Percentiles rank a stretch among this genome's conserved stretches.
These are phyloP conservation scores for Botryotinia calthae DNA, from an alignment of 2,329 filamentous ascomycete genomes.

Conservation along the genomic window DNA sequence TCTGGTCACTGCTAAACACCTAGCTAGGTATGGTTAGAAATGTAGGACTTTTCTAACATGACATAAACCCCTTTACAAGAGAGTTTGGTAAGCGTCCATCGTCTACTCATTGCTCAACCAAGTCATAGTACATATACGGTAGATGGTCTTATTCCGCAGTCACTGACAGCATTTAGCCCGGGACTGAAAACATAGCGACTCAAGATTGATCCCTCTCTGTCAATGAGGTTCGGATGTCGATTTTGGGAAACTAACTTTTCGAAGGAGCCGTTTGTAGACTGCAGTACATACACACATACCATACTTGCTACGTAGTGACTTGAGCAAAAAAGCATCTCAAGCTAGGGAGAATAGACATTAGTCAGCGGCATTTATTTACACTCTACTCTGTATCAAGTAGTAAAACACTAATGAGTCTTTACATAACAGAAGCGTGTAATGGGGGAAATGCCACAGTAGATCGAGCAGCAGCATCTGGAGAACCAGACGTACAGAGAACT, in stretches of 20 bases:
- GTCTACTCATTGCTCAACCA: background rate
- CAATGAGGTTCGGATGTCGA: background rate
- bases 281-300: background rate
- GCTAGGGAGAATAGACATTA: background rate
- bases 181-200: background rate
- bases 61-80: slow-evolving; percentile 8
- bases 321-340: background rate
- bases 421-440: background rate
- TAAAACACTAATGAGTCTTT: background rate
- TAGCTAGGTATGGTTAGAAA: background rate
- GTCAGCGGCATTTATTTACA: background rate
- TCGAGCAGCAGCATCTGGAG: background rate
- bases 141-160: background rate
- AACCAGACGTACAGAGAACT: background rate
- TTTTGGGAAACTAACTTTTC: background rate
- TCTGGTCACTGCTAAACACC: background rate
- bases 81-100: background rate
- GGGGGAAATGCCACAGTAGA: background rate
- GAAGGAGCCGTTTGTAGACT: background rate
- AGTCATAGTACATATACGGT: background rate
- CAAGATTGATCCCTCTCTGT: background rate
- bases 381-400: background rate
- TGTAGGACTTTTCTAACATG: background rate
- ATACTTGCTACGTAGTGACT: background rate
- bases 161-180: background rate